Conservation (phyloP, 2,329 filamentous ascomycete species). For the Diaporthe sp. region DNA sequence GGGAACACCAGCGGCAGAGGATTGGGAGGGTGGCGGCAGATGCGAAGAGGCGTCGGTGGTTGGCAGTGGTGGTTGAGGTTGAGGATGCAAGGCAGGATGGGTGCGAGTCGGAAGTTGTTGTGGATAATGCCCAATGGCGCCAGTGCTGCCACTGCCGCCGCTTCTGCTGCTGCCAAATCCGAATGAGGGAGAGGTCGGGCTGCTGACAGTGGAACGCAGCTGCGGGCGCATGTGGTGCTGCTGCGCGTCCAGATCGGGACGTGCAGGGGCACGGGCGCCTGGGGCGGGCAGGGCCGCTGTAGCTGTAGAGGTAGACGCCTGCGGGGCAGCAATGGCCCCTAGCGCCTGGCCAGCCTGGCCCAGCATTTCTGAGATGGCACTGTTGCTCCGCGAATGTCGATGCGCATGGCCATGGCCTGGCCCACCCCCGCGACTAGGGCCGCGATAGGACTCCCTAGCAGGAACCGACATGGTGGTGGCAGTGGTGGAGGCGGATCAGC, state of each 20-base stretch:
- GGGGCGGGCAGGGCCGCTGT: not conserved
- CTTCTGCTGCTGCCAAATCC: conserved; percentile 20
- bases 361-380: conserved; percentile 17
- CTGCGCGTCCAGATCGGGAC: conserved; percentile 4
- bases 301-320: not conserved
- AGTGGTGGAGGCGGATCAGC: not conserved
- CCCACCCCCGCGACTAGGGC: conserved; percentile 26
- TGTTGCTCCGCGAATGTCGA: conserved; percentile 27
- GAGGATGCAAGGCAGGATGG: conserved; percentile 33
- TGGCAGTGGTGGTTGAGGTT: conserved; percentile 28
- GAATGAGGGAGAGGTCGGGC: conserved; percentile 30
- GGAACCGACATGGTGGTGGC: conserved; percentile 9
- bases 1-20: conserved; percentile 38
- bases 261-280: not conserved
- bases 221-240: conserved; percentile 12
- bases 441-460: conserved; percentile 7
- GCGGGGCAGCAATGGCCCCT: conserved; percentile 31
- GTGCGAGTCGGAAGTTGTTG: conserved; percentile 25
- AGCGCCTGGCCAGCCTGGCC: conserved; percentile 34
- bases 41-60: conserved; percentile 40
- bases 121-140: conserved; percentile 33
- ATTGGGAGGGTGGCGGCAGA: conserved; percentile 41
- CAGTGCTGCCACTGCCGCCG: conserved; percentile 5
- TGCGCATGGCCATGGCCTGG: conserved; percentile 19
- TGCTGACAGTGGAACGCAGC: not conserved